phyloP scores from a whole-genome alignment of 2,329 filamentous ascomycete species.

The Keithomyces neogunnii region DNA sequence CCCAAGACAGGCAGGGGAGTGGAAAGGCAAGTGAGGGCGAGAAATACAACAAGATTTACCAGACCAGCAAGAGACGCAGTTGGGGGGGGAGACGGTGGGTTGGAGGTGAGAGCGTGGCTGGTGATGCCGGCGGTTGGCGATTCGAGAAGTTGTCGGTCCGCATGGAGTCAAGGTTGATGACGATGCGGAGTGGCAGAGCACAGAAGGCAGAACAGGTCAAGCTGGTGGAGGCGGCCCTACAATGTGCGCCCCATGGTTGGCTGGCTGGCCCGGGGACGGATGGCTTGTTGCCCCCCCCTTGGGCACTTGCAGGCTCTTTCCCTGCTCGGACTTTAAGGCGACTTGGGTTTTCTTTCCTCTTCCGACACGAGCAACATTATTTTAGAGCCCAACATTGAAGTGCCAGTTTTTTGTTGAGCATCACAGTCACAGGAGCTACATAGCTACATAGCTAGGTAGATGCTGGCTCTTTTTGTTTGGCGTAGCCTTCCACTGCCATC shows the following conservation, averaged over 20 bases:
- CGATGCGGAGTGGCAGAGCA: conserved; percentile 4
- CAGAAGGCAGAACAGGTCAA: neutral
- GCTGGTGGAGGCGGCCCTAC: neutral
- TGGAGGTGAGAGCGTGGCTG: neutral
- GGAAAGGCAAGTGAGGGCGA: neutral
- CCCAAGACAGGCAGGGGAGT: neutral
- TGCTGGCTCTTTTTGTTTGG: too few species aligned
- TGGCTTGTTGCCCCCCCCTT: too few species aligned
- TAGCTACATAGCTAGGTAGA: too few species aligned
- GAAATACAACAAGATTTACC: neutral
- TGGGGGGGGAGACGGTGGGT: neutral
- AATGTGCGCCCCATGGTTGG: neutral
- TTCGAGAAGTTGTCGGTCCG: neutral
- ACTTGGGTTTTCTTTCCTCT: too few species aligned
- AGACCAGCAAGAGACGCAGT: neutral
- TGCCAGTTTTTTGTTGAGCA: too few species aligned
- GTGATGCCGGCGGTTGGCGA: conserved; percentile 2
- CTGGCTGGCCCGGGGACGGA: too few species aligned
- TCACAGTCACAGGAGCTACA: too few species aligned
- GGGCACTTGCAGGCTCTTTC: too few species aligned
- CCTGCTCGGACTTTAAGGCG: too few species aligned
- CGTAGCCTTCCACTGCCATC: too few species aligned
- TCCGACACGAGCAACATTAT: too few species aligned
- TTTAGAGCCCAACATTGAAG: too few species aligned
- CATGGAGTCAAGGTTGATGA: conserved; percentile 1